Base-by-base conservation (phyloP, 345 rosid species). In the Barbarea vulgaris region DNA sequence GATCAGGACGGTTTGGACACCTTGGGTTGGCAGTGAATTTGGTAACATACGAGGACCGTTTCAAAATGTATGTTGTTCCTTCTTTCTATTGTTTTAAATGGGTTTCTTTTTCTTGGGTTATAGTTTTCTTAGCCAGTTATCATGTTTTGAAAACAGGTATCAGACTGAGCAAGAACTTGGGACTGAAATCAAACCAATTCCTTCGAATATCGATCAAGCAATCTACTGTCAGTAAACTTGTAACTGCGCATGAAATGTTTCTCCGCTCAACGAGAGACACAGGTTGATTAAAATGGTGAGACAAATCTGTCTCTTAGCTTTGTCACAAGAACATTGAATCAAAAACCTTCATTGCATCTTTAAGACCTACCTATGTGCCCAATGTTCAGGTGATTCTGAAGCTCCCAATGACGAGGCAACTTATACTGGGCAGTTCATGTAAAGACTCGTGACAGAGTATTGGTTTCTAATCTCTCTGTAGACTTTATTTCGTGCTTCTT, bases 101-200 rank as follows among this genome's bases (percentile, higher is more conserved):
- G 10, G 5, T 55, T 19, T 21, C 5, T 14, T 33, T 1, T 19
- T 21, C 5, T 14, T 33, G 0, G 11, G n/a, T 52, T 27, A 24
- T 25, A 17, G 61, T 53, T 10, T 54, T 34, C 69, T 59, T 6
- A 67, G 36, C 54, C 72, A 22, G 63, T 19, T 39, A 21, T 67
- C 54, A 36, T 69, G 21, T 56, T 64, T 21, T 19, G 18, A 31
- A 9, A 61, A 76, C 96, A 96, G 99, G 96, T 96, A 96, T 77
- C 92, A 96, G 91, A 96, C 94, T 78, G 99, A 96, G 80, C 99
- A 93, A 81, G 99, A 96, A 83, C 98, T 96, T 67, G 99, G 99
- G 34, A 96, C 98, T 48, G 97, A 96, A 84, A 93, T 96, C 70
- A 96, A 96, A 84, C 96, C 92, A 83, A 96, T 96, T 78, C 98